phyloP scores from a whole-genome alignment of 495 filamentous ascomycete genomes.

The Bathelium albidoporum region DNA sequence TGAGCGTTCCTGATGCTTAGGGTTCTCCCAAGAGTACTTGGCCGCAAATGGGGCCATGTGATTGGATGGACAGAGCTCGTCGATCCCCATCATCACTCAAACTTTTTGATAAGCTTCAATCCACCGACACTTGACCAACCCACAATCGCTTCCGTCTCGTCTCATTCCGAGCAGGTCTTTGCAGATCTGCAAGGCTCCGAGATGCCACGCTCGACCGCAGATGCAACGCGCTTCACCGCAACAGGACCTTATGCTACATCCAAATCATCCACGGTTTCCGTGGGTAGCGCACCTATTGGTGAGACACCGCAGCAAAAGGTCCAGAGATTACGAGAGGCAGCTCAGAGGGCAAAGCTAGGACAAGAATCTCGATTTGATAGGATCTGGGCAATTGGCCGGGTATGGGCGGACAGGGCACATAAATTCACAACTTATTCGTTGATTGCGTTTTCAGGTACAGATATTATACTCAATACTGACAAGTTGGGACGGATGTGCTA shows the following conservation, averaged over 20 bases:
- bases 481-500: background rate
- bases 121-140: background rate
- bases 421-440: slow-evolving; percentile 61
- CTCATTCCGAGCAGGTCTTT: background rate
- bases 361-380: slow-evolving; percentile 57
- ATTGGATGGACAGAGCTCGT: background rate
- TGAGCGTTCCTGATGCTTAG: too few species aligned
- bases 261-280: slow-evolving; percentile 23
- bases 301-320: slow-evolving; percentile 92
- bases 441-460: slow-evolving; percentile 69
- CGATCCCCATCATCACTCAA: background rate
- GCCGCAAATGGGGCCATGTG: background rate
- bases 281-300: slow-evolving; percentile 24
- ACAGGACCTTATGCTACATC: slow-evolving; percentile 71
- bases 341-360: slow-evolving; percentile 55
- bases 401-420: slow-evolving; percentile 76
- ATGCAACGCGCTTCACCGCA: slow-evolving; percentile 92
- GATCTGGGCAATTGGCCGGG: slow-evolving; percentile 55
- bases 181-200: slow-evolving; percentile 6
- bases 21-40: background rate
- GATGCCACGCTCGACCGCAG: slow-evolving; percentile 79
- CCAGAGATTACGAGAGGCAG: slow-evolving; percentile 69
- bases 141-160: background rate
- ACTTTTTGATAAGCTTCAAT: slow-evolving; percentile 12
- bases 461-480: background rate